Evolutionary conservation across 331 rosid species (phyloP), one percentile per base, ranked within the genome.

Genomic region (Telfairia occidentalis): DNA sequence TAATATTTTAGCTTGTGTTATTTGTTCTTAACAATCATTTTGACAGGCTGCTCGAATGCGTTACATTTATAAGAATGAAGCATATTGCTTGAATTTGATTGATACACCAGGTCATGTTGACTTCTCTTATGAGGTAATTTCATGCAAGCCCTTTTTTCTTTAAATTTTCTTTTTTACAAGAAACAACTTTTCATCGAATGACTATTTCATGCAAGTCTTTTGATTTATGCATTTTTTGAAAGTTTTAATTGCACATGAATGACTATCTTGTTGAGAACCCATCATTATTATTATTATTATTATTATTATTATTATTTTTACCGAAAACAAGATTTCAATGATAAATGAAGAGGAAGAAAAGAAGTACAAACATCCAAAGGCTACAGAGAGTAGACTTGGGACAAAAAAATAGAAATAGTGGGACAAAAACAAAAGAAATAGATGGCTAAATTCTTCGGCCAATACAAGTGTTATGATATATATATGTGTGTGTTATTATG

Each of bases 41-140:
- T 57, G 60, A 54, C 87, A 91, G 96, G 97, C 97, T 23, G 97
- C 98, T 49, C 89, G 98, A 49, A 91, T 94, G 98, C 91, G 98
- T 0, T 91, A 91, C 70, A 46, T 79, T 66, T 67, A 69, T 79
- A 82, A 86, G 78, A 81, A 79, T 42, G 79, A 85, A 67, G 83
- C 97, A 2, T 94, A 84, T 80, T 94, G 98, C 84, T 81, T 94
- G 54, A 94, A 94, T 83, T 75, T 94, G 29, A 94, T 92, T 30
- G 98, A 93, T 69, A 94, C 98, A 19, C 98, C 98, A 0, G 98
- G 98, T n/a, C 98, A 94, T 54, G 98, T 94, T 1, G 98, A 94
- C 83, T 94, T 94, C 82, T 91, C 97, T 13, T 94, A 94, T 21
- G 98, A 94, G 92, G 98, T 91, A 84, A 24, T 80, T 53, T 32